A percentile compares a stretch with the other conserved stretches of the same genome.
Evolutionary conservation across 176 grass and related monocot species (phyloP).

Genomic region (Raddia guianensis): DNA sequence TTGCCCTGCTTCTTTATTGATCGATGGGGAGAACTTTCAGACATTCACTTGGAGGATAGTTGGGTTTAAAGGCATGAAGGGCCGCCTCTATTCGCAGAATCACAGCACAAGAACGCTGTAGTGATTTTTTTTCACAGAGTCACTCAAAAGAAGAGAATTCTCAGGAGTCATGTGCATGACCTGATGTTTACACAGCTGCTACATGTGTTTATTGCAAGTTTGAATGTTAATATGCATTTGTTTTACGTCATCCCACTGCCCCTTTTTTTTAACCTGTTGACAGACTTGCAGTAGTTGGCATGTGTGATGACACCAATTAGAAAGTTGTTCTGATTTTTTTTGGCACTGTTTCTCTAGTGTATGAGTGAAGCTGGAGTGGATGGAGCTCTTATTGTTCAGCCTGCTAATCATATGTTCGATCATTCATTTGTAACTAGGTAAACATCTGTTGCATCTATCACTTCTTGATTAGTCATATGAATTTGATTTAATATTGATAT

Average conservation of each 20-base stretch:
- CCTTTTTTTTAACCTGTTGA: background rate
- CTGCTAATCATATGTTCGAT: conserved; percentile 89
- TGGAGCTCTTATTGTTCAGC: conserved; percentile 85
- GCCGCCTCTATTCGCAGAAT: background rate
- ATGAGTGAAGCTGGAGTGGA: conserved; percentile 88
- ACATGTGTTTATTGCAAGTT: background rate
- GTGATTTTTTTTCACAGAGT: background rate
- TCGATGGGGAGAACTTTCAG: background rate
- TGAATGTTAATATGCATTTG: background rate
- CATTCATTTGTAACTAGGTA: conserved; percentile 88
- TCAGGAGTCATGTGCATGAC: background rate
- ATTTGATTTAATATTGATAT: background rate
- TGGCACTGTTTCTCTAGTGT: conserved; percentile 42
- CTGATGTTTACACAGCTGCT: background rate
- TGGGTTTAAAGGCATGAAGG: background rate
- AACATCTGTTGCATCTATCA: background rate
- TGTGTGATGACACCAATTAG: background rate
- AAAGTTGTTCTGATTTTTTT: background rate
- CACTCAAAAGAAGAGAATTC: too few relatives aligned
- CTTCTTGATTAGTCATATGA: conserved; percentile 4
- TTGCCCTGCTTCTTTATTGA: background rate
- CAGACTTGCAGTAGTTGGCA: background rate
- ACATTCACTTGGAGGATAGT: background rate
- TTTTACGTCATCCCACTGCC: background rate
- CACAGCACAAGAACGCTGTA: background rate